These are phyloP conservation scores for Heritiera littoralis DNA, from an alignment of 345 rosid species.

Conservation along the genomic window DNA sequence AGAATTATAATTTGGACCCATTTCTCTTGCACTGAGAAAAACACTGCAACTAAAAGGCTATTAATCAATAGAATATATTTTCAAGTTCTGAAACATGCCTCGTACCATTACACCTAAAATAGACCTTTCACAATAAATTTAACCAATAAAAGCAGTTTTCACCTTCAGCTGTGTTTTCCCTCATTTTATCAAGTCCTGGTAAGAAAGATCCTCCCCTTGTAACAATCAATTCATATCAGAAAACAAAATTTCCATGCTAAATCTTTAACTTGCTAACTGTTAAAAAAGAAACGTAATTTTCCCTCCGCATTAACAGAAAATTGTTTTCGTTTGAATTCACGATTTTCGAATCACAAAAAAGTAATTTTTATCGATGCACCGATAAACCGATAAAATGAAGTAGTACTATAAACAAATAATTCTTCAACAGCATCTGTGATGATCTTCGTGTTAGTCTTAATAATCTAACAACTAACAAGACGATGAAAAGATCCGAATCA, in stretches of 20 bases:
- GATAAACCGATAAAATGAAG: no score
- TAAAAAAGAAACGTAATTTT: no score
- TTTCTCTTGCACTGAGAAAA: conserved; percentile 35
- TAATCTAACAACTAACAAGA: background rate
- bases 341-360: no score
- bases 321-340: no score
- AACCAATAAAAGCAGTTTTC: background rate
- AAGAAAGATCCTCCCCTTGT: no score
- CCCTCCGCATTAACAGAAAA: no score
- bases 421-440: background rate
- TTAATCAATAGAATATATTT: conserved; percentile 9
- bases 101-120: conserved; percentile 16
- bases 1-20: conserved; percentile 51
- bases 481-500: background rate
- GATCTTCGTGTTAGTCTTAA: background rate
- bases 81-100: background rate
- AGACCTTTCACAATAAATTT: conserved; percentile 8
- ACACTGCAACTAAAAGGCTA: conserved; percentile 45
- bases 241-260: no score
- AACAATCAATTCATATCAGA: no score
- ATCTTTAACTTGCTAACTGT: no score
- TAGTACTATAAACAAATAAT: background rate
- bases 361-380: no score
- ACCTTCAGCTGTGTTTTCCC: no score
- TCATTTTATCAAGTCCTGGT: no score